These are phyloP conservation scores for Aspergillus melleus DNA, from an alignment of 2,329 filamentous ascomycete species.

Conservation along the genomic window DNA sequence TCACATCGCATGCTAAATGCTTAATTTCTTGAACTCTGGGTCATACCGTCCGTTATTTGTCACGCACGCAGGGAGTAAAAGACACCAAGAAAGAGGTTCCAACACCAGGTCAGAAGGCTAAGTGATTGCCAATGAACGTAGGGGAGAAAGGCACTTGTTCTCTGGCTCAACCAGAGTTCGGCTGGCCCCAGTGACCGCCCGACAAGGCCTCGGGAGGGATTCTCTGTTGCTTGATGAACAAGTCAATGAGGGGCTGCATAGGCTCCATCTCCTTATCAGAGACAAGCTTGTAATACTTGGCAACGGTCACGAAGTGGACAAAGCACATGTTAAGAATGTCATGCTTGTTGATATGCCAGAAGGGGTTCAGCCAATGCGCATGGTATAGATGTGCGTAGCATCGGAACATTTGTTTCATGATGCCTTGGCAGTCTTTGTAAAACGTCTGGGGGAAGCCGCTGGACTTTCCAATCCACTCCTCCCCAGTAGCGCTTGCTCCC, in stretches of 20 bases:
- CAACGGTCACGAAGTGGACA: slow-evolving; percentile 78
- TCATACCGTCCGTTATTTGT: slow-evolving; percentile 2
- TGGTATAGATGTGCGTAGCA: slow-evolving; percentile 98
- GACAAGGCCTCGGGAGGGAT: slow-evolving; percentile 67
- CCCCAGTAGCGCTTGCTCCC: slow-evolving; percentile 61
- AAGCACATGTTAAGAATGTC: slow-evolving; percentile 84
- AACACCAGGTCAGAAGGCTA: slow-evolving; percentile 38
- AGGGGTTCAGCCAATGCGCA: slow-evolving; percentile 83
- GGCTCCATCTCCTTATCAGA: slow-evolving; percentile 89
- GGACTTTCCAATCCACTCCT: slow-evolving; percentile 83
- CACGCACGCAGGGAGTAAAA: background rate
- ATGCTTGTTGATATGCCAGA: slow-evolving; percentile 72
- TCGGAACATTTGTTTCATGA: slow-evolving; percentile 98
- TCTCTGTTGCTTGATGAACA: slow-evolving; percentile 86
- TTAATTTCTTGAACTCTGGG: slow-evolving; percentile 26
- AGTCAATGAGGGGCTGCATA: slow-evolving; percentile 90
- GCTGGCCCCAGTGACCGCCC: slow-evolving; percentile 45
- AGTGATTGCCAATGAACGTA: slow-evolving; percentile 20
- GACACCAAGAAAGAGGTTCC: slow-evolving; percentile 20
- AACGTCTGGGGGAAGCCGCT: slow-evolving; percentile 92
- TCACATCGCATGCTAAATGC: slow-evolving; percentile 40
- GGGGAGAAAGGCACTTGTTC: background rate
- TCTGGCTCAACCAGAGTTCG: slow-evolving; percentile 32
- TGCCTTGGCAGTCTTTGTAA: slow-evolving; percentile 83
- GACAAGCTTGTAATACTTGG: slow-evolving; percentile 78